Percentiles rank a stretch among this genome's conserved stretches.
Conservation (phyloP, 2,329 filamentous ascomycete genomes). For the Exophiala bonariae region DNA sequence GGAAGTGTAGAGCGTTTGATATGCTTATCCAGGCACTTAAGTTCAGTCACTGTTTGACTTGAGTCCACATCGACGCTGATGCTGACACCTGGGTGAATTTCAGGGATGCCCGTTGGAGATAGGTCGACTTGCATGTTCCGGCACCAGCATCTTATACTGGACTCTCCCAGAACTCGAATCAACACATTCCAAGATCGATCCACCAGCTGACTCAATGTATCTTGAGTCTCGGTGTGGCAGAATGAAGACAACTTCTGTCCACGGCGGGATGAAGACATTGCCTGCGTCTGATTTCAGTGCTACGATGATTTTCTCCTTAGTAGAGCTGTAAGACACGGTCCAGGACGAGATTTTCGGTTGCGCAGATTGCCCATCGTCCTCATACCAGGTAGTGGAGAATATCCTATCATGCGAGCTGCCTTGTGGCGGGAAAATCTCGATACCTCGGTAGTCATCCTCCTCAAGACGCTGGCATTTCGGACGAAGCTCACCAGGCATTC, state of each 20-base stretch:
- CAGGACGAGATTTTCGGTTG: conserved; percentile 43
- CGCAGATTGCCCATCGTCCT: conserved; percentile 58
- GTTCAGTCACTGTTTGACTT: no score
- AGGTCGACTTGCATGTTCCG: not conserved
- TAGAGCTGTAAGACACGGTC: conserved; percentile 46
- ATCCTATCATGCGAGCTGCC: conserved; percentile 39
- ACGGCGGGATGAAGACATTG: conserved; percentile 48
- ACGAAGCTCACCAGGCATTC: conserved; percentile 50
- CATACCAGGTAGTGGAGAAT: conserved; percentile 51
- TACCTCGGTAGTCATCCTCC: conserved; percentile 55
- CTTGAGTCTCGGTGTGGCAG: conserved; percentile 53
- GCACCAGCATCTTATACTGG: conserved; percentile 9
- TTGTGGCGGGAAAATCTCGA: conserved; percentile 58
- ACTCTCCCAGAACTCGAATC: conserved; percentile 9
- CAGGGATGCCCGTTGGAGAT: conserved; percentile 13
- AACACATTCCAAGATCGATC: conserved; percentile 28
- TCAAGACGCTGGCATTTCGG: conserved; percentile 46
- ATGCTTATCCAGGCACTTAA: no score
- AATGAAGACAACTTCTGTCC: conserved; percentile 52
- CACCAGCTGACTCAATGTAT: conserved; percentile 36
- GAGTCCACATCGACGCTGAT: no score
- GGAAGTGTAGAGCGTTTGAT: no score
- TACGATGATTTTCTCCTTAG: conserved; percentile 45
- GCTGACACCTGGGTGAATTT: no score
- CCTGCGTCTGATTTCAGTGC: conserved; percentile 40